These are phyloP conservation scores for Notholithocarpus densiflorus DNA, from an alignment of 306 rosid species.

Conservation along the genomic window DNA sequence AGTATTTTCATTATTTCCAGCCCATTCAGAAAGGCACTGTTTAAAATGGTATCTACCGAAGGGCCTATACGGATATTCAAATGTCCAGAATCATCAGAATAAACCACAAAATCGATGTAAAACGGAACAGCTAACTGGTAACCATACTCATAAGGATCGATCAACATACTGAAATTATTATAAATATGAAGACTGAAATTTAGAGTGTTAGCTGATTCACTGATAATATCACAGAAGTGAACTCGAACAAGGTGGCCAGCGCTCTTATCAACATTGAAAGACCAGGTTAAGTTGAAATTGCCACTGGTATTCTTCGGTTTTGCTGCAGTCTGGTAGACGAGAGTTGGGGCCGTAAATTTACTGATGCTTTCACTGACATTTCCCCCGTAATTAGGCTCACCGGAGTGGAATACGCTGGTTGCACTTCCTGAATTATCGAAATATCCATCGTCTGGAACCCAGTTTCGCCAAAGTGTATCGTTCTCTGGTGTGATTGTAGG, in stretches of 20 bases:
- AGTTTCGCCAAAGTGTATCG: conserved; percentile 27
- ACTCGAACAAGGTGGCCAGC: conserved; percentile 27
- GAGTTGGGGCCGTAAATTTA: neutral
- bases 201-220: rapidly evolving
- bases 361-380: neutral
- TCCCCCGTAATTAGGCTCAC: neutral
- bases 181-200: conserved; percentile 20
- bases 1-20: conserved; percentile 36
- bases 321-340: conserved; percentile 29
- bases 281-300: conserved; percentile 26
- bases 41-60: neutral
- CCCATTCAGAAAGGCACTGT: conserved; percentile 41
- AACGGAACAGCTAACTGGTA: neutral
- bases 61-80: conserved; percentile 30
- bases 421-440: neutral
- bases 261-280: conserved; percentile 9
- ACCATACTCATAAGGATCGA: rapidly evolving
- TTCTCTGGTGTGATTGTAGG: neutral
- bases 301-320: neutral
- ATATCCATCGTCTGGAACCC: conserved; percentile 17
- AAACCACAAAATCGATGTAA: conserved; percentile 23
- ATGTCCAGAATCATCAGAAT: conserved; percentile 13
- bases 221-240: conserved; percentile 38
- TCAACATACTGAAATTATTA: neutral
- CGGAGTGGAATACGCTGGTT: rapidly evolving